Evolutionary conservation across 345 rosid species (phyloP).

Genomic region (Clarkia xantiana): DNA sequence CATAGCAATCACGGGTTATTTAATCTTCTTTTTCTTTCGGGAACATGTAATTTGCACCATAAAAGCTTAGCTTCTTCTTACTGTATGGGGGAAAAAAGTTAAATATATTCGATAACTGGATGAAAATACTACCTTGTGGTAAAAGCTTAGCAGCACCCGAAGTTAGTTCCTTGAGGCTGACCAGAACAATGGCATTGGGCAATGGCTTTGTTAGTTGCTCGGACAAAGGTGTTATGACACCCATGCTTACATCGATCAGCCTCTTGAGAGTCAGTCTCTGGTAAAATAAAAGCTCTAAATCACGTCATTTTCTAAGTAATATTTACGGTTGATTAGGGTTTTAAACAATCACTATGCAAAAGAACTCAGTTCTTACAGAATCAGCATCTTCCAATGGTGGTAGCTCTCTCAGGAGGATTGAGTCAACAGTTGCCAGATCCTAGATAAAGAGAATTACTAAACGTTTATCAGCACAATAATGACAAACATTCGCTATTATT

Average conservation of each 20-base stretch:
- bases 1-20: neutral
- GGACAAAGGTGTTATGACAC: slow-evolving; percentile 74
- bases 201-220: slow-evolving; percentile 94
- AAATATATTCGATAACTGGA: slow-evolving; percentile 3
- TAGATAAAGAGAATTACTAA: slow-evolving; percentile 14
- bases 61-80: too few relatives aligned
- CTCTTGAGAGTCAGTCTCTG: slow-evolving; percentile 92
- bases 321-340: neutral
- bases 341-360: slow-evolving; percentile 2
- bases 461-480: slow-evolving; percentile 8
- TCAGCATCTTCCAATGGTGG: slow-evolving; percentile 71
- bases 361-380: slow-evolving; percentile 46
- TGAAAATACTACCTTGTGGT: slow-evolving; percentile 57
- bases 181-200: slow-evolving; percentile 86
- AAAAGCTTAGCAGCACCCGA: slow-evolving; percentile 88
- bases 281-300: slow-evolving; percentile 4
- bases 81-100: neutral
- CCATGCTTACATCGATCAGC: slow-evolving; percentile 87
- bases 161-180: slow-evolving; percentile 75
- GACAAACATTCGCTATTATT: neutral
- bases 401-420: slow-evolving; percentile 73
- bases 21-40: too few relatives aligned
- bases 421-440: slow-evolving; percentile 95
- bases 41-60: too few relatives aligned
- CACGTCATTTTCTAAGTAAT: neutral